These are phyloP conservation scores for Waltiozyma solani DNA, from an alignment of 1,139 yeast genomes.

Conservation along the genomic window DNA sequence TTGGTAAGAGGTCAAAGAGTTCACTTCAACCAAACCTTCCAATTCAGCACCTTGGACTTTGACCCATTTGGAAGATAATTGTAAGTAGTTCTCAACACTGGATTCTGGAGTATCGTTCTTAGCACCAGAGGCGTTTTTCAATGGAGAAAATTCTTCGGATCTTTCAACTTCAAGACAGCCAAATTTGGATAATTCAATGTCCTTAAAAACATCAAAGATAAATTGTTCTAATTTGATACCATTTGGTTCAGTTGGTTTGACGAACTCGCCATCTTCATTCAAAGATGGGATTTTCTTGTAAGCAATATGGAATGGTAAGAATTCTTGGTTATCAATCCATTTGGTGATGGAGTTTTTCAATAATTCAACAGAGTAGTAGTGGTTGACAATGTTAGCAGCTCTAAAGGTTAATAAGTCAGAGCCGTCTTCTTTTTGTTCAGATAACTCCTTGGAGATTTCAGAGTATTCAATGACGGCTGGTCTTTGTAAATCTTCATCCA, in stretches of 20 bases:
- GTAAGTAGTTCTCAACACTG: constrained; percentile 56
- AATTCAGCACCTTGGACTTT: constrained; percentile 54
- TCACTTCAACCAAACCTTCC: constrained; percentile 64
- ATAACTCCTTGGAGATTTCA: constrained; percentile 71
- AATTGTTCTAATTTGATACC: constrained; percentile 95
- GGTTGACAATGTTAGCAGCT: constrained; percentile 97
- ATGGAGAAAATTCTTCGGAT: constrained; percentile 79
- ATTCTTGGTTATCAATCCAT: constrained; percentile 61
- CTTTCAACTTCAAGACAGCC: constrained; percentile 93
- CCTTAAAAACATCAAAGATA: constrained; percentile 91
- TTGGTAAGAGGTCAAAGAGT: constrained; percentile 61
- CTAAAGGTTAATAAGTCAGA: constrained; percentile 60
- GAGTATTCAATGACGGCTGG: constrained; percentile 96
- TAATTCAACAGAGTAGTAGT: constrained; percentile 79
- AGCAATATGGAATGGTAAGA: constrained; percentile 89
- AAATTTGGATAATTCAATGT: constrained; percentile 60
- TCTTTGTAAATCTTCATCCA: constrained; percentile 43
- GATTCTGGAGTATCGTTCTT: constrained; percentile 79
- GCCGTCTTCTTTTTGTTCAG: constrained; percentile 41
- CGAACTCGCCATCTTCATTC: constrained; percentile 37
- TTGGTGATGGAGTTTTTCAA: constrained; percentile 46
- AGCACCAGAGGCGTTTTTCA: constrained; percentile 85
- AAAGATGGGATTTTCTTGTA: constrained; percentile 73
- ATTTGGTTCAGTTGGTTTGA: constrained; percentile 65
- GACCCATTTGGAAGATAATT: constrained; percentile 74